Percentiles rank a stretch among this genome's conserved stretches.
These are phyloP conservation scores for Jaltomata sinuosa DNA, from an alignment of 257 asterid genomes.

Conservation along the genomic window DNA sequence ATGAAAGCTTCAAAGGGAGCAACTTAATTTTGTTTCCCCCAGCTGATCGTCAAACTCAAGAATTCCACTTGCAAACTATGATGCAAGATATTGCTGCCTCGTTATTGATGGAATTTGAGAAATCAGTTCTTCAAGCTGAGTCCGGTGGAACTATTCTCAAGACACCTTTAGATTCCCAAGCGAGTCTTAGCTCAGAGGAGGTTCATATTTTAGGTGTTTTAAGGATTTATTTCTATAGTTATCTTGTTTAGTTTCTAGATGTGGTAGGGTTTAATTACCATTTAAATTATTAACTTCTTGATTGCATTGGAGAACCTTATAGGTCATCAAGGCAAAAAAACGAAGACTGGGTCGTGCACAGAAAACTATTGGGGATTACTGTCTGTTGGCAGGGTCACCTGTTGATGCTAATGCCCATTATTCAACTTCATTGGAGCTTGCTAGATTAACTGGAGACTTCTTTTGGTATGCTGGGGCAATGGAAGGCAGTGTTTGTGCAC, in stretches of 20 bases:
- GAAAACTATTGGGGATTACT: constrained; percentile 94
- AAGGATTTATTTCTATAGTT: constrained; percentile 16
- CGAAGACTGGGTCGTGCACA: constrained; percentile 96
- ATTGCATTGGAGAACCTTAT: constrained; percentile 16
- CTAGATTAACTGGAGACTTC: constrained; percentile 90
- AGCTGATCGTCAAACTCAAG: constrained; percentile 90
- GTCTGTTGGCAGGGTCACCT: constrained; percentile 95
- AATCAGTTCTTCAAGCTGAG: constrained; percentile 90
- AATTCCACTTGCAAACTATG: constrained; percentile 92
- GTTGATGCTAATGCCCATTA: constrained; percentile 99
- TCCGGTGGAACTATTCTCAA: constrained; percentile 90
- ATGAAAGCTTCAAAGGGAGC: constrained; percentile 69
- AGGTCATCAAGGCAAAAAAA: constrained; percentile 98
- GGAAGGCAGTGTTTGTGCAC: constrained; percentile 97
- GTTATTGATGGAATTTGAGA: constrained; percentile 92
- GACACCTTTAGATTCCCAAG: constrained; percentile 99
- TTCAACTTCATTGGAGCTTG: constrained; percentile 82
- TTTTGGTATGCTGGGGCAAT: constrained; percentile 99
- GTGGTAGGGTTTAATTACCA: not conserved
- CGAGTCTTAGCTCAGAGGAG: constrained; percentile 99
- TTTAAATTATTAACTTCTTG: constrained; percentile 14
- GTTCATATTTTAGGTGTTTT: constrained; percentile 89
- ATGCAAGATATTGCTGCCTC: constrained; percentile 96
- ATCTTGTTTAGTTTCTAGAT: constrained; percentile 8
- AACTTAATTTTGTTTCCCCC: constrained; percentile 84